phyloP scores from a whole-genome alignment of 352 stramenopile genomes.

The Blastocystis sp. region DNA sequence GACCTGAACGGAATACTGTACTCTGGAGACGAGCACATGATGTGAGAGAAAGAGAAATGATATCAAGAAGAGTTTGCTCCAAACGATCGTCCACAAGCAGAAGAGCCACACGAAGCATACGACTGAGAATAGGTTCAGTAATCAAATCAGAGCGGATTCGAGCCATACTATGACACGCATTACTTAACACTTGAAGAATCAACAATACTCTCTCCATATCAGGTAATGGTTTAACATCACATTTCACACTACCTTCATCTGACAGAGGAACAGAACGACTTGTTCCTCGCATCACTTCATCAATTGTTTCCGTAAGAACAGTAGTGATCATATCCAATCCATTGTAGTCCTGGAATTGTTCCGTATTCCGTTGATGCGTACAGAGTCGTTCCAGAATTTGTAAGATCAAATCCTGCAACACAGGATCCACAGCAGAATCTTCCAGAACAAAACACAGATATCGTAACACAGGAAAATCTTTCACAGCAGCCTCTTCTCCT shows the following conservation, averaged over 20 bases:
- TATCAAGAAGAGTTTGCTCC: not conserved
- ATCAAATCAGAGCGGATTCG: not conserved
- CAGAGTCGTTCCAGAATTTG: constrained; percentile 1
- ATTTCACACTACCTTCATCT: not conserved
- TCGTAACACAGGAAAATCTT: not conserved
- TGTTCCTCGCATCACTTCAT: not conserved
- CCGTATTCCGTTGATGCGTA: not conserved
- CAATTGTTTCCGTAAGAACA: not conserved
- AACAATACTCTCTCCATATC: not conserved
- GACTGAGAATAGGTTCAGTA: not conserved
- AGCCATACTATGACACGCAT: not conserved
- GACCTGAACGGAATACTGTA: not conserved
- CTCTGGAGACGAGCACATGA: not conserved
- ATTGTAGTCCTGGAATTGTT: constrained; percentile 36
- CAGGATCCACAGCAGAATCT: not conserved
- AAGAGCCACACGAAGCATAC: not conserved
- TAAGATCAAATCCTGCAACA: not conserved
- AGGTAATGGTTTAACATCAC: not conserved
- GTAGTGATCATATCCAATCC: not conserved
- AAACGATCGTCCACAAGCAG: not conserved
- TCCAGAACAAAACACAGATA: constrained; percentile 53
- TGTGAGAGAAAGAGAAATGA: not conserved
- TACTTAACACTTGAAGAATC: not conserved
- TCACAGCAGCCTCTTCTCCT: not conserved
- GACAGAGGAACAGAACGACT: not conserved